Evolutionary conservation across 1,284 basidiomycete genomes (phyloP), one percentile per base, ranked within the genome.

Genomic region (Termitomyces sp.): DNA sequence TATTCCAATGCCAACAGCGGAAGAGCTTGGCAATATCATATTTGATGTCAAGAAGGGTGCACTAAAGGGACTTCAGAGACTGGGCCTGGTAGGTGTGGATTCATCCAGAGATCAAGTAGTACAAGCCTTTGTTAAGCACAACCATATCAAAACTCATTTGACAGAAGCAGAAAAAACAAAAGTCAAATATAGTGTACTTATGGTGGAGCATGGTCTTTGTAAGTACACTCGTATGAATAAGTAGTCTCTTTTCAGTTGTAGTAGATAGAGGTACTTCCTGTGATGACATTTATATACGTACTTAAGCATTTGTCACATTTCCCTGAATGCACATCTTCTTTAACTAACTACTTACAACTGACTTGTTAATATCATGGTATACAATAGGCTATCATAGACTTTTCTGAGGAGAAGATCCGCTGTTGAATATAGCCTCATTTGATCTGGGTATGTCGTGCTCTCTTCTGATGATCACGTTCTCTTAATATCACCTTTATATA

Each of bases 311-410:
- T n/a, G 41, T 46, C 64, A 3, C 55, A 73, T 19, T 24, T 65
- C 57, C 31, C 54, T 71, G 45, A 59, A 59, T 45, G 49, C 16
- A 6, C 53, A 49, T 37, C 59, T 50, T 8, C 57, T 65, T 11
- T 37, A 52, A 37, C 64, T 61, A 10, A 65, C 65, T 1, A 3
- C 50, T 76, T 10, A 57, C 68, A 6, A 63, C 65, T 5, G 61
- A 13, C 58, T 84, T 9, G 58, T 78, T 1, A 76, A n/a, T n/a
- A 51, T 45, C 46, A 49, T 39, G 52, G 52, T 5, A 79, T 53
- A 24, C 53, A 54, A 21, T 81, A 79, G 78, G 72, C 74, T 5
- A 74, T 79, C 9, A 68, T 72, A 34, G 59, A 64, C 31, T 68
- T 80, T 52, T 71, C 72, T 0, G 65, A 68, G 0, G 60, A 62